These are phyloP conservation scores for Hirsutella minnesotensis DNA, from an alignment of 2,329 filamentous ascomycete species.

Conservation along the genomic window DNA sequence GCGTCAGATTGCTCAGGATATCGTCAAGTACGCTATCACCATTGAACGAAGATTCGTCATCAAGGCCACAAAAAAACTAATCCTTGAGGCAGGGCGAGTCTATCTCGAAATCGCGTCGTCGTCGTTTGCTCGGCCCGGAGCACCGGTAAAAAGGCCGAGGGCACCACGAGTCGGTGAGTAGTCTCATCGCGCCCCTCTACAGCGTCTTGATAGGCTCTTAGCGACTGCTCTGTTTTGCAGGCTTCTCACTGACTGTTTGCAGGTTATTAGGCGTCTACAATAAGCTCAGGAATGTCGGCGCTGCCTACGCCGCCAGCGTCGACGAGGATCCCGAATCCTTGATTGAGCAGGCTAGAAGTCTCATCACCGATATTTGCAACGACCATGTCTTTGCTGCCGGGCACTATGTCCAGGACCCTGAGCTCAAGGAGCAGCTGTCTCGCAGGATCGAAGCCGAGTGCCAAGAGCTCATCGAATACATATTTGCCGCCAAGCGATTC, in stretches of 20 bases:
- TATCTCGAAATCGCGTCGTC: slow-evolving; percentile 64
- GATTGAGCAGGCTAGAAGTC: slow-evolving; percentile 53
- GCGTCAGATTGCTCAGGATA: slow-evolving; percentile 27
- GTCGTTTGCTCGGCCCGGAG: slow-evolving; percentile 94
- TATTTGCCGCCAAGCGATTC: slow-evolving; percentile 51
- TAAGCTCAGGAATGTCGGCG: slow-evolving; percentile 41
- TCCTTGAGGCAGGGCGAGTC: slow-evolving; percentile 22
- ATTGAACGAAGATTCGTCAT: neutral
- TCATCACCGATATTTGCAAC: slow-evolving; percentile 69
- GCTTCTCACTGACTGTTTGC: neutral
- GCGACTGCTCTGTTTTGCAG: neutral
- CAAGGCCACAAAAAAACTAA: neutral
- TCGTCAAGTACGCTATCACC: slow-evolving; percentile 24
- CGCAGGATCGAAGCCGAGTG: slow-evolving; percentile 68
- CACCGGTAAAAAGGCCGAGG: slow-evolving; percentile 85
- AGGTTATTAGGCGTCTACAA: slow-evolving; percentile 49
- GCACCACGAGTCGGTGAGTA: slow-evolving; percentile 89
- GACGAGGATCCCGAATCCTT: slow-evolving; percentile 41
- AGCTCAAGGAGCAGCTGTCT: slow-evolving; percentile 46
- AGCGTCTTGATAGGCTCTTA: neutral
- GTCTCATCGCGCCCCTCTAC: neutral
- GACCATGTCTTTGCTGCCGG: slow-evolving; percentile 71
- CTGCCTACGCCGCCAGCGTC: slow-evolving; percentile 31
- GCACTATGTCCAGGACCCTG: slow-evolving; percentile 43
- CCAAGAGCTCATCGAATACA: slow-evolving; percentile 64